Evolutionary conservation across 2,329 filamentous ascomycete genomes (phyloP), one percentile per base, ranked within the genome.

Genomic region (Cercospora brassicicola): DNA sequence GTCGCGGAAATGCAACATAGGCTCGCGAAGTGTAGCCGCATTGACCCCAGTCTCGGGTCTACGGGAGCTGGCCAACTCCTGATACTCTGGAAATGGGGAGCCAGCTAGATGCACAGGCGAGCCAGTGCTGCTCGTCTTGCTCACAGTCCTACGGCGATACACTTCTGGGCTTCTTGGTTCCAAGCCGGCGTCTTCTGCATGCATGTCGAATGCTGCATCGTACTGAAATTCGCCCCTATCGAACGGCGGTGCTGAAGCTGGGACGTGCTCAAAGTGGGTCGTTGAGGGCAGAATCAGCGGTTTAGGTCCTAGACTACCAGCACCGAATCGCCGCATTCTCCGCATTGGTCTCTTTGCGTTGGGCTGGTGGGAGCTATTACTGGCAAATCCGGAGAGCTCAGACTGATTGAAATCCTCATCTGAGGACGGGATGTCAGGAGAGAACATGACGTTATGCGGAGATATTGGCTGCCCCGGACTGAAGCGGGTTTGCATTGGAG

Each of bases 251-350:
- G 76, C 76, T 7, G 76, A 73, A 13, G 73, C 71, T 5, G 75
- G 73, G 13, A 71, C 56, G 1, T 69, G 70, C 8, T 74, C 71
- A 65, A 70, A 70, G n/a, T 76, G 71, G 1, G 76, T 72, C 2
- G 77, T 76, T 8, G 73, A 73, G 5, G 78, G 77, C 39, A 79
- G 63, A 9, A 79, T 78, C 20, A 79, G 70, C 26, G 78, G 74
- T 59, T 77, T 78, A 0, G 77, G 76, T 23, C 74, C 73, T 30
- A 73, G 69, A 53, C 73, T 75, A n/a, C 78, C 77, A 26, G 73
- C 77, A 30, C 76, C 76, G 59, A 79, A 79, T 7, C 77, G 73
- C 26, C 78, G 67, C 78, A 79, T 79, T 42, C 78, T 68, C 26
- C 78, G 68, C 26, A 67, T 68, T 3, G 75, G 75, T 28, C 65